Evolutionary conservation across 225 moss, liverwort and hornwort genomes (phyloP).

Genomic region (Pleurozium schreberi): DNA sequence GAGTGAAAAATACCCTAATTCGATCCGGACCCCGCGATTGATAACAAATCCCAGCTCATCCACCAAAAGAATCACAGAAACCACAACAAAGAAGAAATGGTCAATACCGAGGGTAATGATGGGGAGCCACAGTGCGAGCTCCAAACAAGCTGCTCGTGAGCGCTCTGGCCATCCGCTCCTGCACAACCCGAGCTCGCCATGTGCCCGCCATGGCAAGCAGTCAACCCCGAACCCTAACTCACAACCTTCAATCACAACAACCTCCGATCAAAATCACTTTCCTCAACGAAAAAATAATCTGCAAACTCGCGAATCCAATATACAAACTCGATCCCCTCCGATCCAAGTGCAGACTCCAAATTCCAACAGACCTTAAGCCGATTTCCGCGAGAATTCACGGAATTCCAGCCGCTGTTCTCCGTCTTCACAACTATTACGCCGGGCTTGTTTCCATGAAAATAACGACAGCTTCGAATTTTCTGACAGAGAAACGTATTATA

Average conservation of each 20-base stretch:
- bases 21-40: not conserved
- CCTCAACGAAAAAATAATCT: not conserved
- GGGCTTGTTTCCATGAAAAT: too few species aligned
- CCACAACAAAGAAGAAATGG: not conserved
- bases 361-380: not conserved
- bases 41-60: not conserved
- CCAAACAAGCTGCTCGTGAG: slow-evolving; percentile 4
- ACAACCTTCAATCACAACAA: not conserved
- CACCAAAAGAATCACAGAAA: not conserved
- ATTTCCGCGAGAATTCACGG: not conserved
- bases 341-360: not conserved
- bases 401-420: not conserved
- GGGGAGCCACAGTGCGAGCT: not conserved
- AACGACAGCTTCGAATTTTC: too few species aligned
- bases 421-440: not conserved
- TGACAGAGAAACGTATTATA: too few species aligned
- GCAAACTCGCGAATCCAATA: not conserved
- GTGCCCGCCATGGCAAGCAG: slow-evolving; percentile 27
- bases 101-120: slow-evolving; percentile 14
- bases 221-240: slow-evolving; percentile 4
- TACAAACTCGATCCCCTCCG: not conserved
- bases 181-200: slow-evolving; percentile 44
- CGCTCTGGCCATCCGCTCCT: slow-evolving; percentile 32
- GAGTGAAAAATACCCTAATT: not conserved
- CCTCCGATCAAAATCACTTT: not conserved